These are phyloP conservation scores for Tilletia walkeri DNA, from an alignment of 1,284 basidiomycete species.

Conservation along the genomic window DNA sequence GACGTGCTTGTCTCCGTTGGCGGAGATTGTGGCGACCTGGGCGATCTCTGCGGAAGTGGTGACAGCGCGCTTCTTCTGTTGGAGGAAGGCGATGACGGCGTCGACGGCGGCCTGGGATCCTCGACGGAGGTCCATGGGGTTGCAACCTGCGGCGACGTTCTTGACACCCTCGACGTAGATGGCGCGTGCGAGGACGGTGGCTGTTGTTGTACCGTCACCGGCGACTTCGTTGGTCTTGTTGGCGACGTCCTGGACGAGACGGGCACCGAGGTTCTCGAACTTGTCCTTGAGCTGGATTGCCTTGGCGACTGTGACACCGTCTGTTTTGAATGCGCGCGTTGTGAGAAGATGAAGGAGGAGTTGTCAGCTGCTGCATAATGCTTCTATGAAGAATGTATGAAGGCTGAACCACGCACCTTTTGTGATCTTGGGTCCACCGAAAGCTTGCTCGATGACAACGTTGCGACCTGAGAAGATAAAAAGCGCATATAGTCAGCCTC, in stretches of 20 bases:
- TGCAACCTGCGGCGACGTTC: constrained; percentile 98
- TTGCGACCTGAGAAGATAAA: constrained; percentile 69
- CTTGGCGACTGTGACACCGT: constrained; percentile 98
- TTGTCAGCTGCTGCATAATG: background rate
- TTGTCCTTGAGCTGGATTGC: constrained; percentile 92
- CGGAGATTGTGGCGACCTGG: constrained; percentile 96
- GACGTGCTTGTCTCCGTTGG: constrained; percentile 91
- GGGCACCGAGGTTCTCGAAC: constrained; percentile 97
- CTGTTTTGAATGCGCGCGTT: constrained; percentile 52
- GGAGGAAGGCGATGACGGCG: constrained; percentile 86
- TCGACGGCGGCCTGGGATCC: constrained; percentile 95
- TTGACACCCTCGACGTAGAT: constrained; percentile 99
- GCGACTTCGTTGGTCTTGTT: constrained; percentile 96
- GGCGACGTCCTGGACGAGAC: constrained; percentile 93
- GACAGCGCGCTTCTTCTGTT: constrained; percentile 85
- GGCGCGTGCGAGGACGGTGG: constrained; percentile 91
- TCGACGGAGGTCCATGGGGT: constrained; percentile 97
- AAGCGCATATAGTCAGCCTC: background rate
- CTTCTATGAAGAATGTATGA: too few species aligned
- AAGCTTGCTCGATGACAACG: constrained; percentile 98
- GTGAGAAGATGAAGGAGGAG: too few species aligned
- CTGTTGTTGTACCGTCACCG: constrained; percentile 96
- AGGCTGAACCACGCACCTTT: constrained; percentile 65
- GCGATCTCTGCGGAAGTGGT: constrained; percentile 97
- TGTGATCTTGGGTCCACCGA: constrained; percentile 95